A percentile compares a stretch with the other conserved stretches of the same genome.
phyloP scores from a whole-genome alignment of 352 stramenopile species.

The Phytopythium boreale region DNA sequence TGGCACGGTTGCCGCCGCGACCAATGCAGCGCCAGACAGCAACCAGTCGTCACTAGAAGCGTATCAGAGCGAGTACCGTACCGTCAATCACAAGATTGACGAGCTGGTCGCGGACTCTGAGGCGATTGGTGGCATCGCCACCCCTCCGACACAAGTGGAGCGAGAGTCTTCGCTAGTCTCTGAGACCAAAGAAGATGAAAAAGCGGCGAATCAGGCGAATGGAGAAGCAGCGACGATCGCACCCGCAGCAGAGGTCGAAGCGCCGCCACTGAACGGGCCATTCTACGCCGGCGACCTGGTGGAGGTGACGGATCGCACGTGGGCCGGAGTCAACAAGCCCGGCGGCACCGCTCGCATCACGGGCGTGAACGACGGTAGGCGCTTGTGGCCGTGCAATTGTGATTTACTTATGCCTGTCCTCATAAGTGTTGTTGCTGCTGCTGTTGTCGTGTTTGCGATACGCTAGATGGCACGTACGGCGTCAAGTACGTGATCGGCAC shows the following conservation, averaged over 20 bases:
- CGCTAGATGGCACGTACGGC: conserved; percentile 41
- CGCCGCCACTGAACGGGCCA: conserved; percentile 17
- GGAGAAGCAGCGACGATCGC: background rate
- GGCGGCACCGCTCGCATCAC: conserved; percentile 85
- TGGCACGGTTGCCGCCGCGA: background rate
- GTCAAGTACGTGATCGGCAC: conserved; percentile 59
- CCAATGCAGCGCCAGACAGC: background rate
- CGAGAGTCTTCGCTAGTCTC: background rate
- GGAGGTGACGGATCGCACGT: conserved; percentile 83
- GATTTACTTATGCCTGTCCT: background rate
- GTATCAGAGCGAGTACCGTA: background rate
- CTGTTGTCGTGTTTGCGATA: background rate
- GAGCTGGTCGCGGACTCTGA: conserved; percentile 1
- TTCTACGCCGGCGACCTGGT: conserved; percentile 78
- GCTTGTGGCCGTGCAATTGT: background rate
- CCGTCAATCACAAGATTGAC: background rate
- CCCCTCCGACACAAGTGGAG: background rate
- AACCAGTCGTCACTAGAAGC: background rate
- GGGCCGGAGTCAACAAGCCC: conserved; percentile 90
- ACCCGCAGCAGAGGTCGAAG: background rate
- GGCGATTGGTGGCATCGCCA: background rate
- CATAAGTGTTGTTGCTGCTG: background rate
- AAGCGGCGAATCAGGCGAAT: background rate
- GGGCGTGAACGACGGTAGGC: conserved; percentile 41
- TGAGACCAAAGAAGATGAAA: background rate